Percentiles rank a stretch among this genome's conserved stretches.
These are phyloP conservation scores for Fusarium dimerum DNA, from an alignment of 2,329 filamentous ascomycete genomes.

Conservation along the genomic window DNA sequence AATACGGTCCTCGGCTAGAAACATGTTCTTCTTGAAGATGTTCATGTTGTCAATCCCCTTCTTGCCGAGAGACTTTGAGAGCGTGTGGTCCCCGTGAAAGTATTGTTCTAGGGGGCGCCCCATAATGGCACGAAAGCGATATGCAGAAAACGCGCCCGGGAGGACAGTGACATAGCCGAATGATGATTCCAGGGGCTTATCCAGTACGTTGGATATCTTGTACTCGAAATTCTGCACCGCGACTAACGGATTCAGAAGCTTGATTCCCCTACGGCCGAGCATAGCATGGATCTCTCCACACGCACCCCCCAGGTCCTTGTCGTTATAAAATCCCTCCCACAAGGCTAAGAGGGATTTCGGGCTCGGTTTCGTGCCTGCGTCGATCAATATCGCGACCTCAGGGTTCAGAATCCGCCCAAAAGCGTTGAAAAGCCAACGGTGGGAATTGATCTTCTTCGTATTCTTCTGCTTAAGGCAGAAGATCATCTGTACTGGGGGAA, in stretches of 20 bases:
- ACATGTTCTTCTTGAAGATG: slow-evolving; percentile 31
- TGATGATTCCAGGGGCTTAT: slow-evolving; percentile 26
- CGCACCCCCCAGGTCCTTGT: slow-evolving; percentile 24
- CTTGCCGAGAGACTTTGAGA: slow-evolving; percentile 25
- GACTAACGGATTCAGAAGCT: slow-evolving; percentile 27
- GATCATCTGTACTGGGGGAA: slow-evolving; percentile 27
- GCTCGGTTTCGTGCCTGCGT: slow-evolving; percentile 27
- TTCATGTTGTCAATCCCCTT: slow-evolving; percentile 30
- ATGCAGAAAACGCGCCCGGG: slow-evolving; percentile 26
- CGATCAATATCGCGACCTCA: slow-evolving; percentile 26
- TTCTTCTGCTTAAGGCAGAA: slow-evolving; percentile 30
- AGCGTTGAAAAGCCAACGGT: slow-evolving; percentile 29
- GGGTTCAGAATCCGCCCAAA: slow-evolving; percentile 28
- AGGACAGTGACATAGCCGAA: slow-evolving; percentile 28
- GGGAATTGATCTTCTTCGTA: slow-evolving; percentile 31
- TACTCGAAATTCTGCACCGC: slow-evolving; percentile 29
- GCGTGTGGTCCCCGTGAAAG: slow-evolving; percentile 28
- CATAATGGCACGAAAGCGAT: slow-evolving; percentile 28
- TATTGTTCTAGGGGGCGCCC: slow-evolving; percentile 26
- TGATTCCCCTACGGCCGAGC: slow-evolving; percentile 23
- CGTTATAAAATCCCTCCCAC: slow-evolving; percentile 28
- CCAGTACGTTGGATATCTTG: slow-evolving; percentile 28
- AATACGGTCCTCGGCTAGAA: slow-evolving; percentile 26
- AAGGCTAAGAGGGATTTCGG: slow-evolving; percentile 22
- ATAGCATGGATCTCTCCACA: slow-evolving; percentile 29